Conservation (phyloP, 2,329 filamentous ascomycete genomes). For the Diaporthe aspalathi region DNA sequence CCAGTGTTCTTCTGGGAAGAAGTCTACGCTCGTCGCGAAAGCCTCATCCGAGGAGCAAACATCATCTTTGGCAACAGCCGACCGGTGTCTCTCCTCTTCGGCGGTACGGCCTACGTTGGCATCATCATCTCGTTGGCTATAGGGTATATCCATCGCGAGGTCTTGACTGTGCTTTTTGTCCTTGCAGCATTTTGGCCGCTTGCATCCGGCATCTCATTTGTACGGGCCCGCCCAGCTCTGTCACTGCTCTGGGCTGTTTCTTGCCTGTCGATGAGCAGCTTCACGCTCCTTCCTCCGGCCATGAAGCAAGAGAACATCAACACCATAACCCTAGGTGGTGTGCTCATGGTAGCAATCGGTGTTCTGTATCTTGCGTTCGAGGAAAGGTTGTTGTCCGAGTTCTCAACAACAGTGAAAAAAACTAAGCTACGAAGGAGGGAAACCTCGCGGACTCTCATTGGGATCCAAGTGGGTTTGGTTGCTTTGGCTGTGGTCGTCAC, state of each 20-base stretch:
- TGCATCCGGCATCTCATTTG: conserved; percentile 78
- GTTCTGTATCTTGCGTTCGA: conserved; percentile 85
- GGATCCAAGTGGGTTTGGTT: conserved; percentile 82
- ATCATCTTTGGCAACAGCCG: conserved; percentile 74
- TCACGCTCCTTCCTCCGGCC: conserved; percentile 83
- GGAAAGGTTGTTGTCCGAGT: conserved; percentile 65
- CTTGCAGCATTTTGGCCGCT: conserved; percentile 82
- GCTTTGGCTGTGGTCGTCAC: conserved; percentile 87
- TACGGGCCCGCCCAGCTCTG: conserved; percentile 73
- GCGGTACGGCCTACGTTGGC: conserved; percentile 75
- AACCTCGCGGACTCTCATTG: conserved; percentile 70
- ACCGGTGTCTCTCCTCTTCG: conserved; percentile 63
- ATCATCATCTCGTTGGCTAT: conserved; percentile 86
- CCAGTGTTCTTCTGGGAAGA: conserved; percentile 98
- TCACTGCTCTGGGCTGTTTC: conserved; percentile 79
- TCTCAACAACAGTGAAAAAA: conserved; percentile 47
- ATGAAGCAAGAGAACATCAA: conserved; percentile 83
- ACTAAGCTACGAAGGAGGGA: conserved; percentile 50
- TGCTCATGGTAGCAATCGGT: conserved; percentile 81
- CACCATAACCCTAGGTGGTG: conserved; percentile 80
- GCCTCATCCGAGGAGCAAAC: conserved; percentile 73
- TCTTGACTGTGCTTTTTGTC: conserved; percentile 84
- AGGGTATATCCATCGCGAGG: conserved; percentile 90
- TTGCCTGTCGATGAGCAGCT: conserved; percentile 86
- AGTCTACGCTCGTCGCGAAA: conserved; percentile 81